Percentiles rank a stretch among this genome's conserved stretches.
These are phyloP conservation scores for Iris pallida DNA, from an alignment of 116 monocot species.

Conservation along the genomic window DNA sequence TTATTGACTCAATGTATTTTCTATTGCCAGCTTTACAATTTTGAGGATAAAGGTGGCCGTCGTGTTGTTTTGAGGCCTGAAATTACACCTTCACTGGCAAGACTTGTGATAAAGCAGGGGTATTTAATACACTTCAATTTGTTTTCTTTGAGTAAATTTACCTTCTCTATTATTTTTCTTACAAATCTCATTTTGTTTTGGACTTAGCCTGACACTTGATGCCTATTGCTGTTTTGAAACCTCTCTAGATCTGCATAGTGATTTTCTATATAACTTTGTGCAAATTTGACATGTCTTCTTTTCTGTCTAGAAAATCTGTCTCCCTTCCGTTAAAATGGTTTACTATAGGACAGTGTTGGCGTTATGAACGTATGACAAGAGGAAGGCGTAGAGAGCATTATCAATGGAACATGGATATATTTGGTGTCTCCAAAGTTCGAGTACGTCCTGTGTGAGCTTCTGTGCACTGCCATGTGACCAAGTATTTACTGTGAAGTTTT, in stretches of 20 bases:
- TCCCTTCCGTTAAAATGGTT: constrained; percentile 99
- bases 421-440: constrained; percentile 79
- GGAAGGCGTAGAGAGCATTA: constrained; percentile 98
- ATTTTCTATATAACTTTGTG: background rate
- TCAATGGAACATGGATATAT: constrained; percentile 99
- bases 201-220: background rate
- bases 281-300: constrained; percentile 18
- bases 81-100: constrained; percentile 95
- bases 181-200: background rate
- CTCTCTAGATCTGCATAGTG: constrained; percentile 6
- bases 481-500: background rate
- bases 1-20: constrained; percentile 4
- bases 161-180: background rate
- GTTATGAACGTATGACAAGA: constrained; percentile 98
- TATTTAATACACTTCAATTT: constrained; percentile 20
- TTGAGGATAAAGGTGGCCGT: constrained; percentile 96
- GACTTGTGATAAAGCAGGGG: constrained; percentile 97
- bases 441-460: constrained; percentile 34
- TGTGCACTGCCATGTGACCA: background rate
- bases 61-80: constrained; percentile 98
- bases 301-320: constrained; percentile 76
- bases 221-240: constrained; percentile 1
- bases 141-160: background rate
- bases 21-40: constrained; percentile 77
- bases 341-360: constrained; percentile 99